Percentiles rank a stretch among this genome's conserved stretches.
Evolutionary conservation across 352 stramenopile species (phyloP).

Genomic region (Pythium rhizo-oryzae): DNA sequence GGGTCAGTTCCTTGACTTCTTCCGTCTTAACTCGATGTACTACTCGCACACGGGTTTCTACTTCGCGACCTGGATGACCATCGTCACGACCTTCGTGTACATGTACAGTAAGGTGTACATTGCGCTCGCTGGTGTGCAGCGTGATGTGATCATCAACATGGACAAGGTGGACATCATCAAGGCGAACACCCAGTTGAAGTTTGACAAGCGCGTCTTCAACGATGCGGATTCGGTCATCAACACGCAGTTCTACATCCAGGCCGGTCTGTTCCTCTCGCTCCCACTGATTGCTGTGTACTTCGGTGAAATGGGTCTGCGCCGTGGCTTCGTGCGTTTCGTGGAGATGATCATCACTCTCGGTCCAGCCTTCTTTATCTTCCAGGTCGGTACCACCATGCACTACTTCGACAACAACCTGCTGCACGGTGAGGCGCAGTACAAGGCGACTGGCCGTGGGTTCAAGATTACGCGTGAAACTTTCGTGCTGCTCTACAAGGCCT

Average conservation of each 20-base stretch:
- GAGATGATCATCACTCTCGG: constrained; percentile 79
- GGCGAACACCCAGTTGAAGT: constrained; percentile 56
- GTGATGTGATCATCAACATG: constrained; percentile 82
- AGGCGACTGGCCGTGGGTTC: constrained; percentile 85
- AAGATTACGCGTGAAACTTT: constrained; percentile 86
- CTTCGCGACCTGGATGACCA: constrained; percentile 87
- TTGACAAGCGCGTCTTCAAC: constrained; percentile 65
- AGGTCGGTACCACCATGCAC: constrained; percentile 86
- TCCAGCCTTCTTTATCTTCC: constrained; percentile 89
- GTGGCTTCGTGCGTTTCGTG: constrained; percentile 55
- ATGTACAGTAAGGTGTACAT: constrained; percentile 88
- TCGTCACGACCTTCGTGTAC: constrained; percentile 87
- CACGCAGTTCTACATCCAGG: constrained; percentile 88
- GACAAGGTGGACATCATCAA: constrained; percentile 77
- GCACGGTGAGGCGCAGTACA: constrained; percentile 85
- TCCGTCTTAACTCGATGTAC: constrained; percentile 90
- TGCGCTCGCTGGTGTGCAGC: constrained; percentile 70
- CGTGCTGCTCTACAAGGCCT: constrained; percentile 91
- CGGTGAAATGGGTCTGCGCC: constrained; percentile 65
- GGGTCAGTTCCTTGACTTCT: constrained; percentile 80
- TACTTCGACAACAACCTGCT: constrained; percentile 88
- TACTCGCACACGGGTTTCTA: constrained; percentile 90
- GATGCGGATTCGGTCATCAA: constrained; percentile 80
- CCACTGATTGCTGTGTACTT: constrained; percentile 84
- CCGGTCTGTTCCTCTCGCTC: constrained; percentile 84